Conservation (phyloP, 768 basidiomycete genomes). For the Kockovaella imperatae region DNA sequence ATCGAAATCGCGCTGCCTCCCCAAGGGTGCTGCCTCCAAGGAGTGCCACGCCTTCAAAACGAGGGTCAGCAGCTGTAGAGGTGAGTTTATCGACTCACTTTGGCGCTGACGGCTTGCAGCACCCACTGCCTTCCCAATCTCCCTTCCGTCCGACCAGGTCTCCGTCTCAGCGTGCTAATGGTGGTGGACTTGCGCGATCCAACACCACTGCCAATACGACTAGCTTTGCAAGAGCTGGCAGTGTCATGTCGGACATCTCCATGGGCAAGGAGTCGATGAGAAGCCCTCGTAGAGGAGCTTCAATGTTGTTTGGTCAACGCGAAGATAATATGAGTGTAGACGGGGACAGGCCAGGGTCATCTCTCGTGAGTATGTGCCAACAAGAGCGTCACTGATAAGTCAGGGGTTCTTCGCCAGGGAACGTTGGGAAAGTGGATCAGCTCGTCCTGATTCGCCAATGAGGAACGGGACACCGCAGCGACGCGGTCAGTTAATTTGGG, state of each 20-base stretch:
- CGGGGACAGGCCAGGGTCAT: slow-evolving; percentile 24
- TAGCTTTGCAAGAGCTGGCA: slow-evolving; percentile 19
- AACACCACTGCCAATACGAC: slow-evolving; percentile 23
- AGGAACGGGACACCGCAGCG: slow-evolving; percentile 1
- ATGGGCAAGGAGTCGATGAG: slow-evolving; percentile 21
- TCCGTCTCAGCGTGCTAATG: slow-evolving; percentile 3
- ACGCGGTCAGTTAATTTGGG: slow-evolving; percentile 38
- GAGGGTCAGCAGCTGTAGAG: not conserved
- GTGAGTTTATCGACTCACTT: not conserved
- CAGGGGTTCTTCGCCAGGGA: slow-evolving; percentile 40
- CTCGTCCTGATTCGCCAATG: not conserved
- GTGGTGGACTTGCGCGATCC: slow-evolving; percentile 19
- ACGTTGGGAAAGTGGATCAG: slow-evolving; percentile 19
- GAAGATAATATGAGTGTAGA: slow-evolving; percentile 30
- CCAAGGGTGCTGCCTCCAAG: not conserved
- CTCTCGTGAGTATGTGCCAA: slow-evolving; percentile 19
- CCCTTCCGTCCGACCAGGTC: slow-evolving; percentile 30
- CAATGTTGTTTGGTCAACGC: slow-evolving; percentile 18
- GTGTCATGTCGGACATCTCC: slow-evolving; percentile 20
- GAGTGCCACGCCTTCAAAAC: not conserved
- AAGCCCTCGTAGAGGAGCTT: slow-evolving; percentile 10
- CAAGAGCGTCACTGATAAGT: not conserved
- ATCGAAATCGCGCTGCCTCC: not conserved
- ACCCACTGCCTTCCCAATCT: slow-evolving; percentile 22
- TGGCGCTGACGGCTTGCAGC: slow-evolving; percentile 7